Percentiles rank a stretch among this genome's conserved stretches.
Evolutionary conservation across 345 rosid genomes (phyloP).

Genomic region (Gossypium mustelinum): DNA sequence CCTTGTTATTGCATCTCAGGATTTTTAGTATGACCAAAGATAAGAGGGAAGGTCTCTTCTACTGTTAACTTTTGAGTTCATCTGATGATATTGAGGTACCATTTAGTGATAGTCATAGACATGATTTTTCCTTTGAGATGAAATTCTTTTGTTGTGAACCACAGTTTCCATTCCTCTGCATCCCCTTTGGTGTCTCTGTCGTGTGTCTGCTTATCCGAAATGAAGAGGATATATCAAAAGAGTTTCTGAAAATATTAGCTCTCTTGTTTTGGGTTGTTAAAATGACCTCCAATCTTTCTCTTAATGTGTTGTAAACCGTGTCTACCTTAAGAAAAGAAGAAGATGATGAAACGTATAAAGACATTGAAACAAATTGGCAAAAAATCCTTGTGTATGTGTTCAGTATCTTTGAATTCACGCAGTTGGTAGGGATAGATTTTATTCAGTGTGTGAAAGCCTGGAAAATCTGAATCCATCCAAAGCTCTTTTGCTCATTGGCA

Average conservation of each 20-base stretch:
- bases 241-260: background rate
- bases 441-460: background rate
- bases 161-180: background rate
- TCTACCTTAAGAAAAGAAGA: background rate
- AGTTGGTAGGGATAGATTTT: background rate
- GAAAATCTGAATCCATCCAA: background rate
- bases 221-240: background rate
- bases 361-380: background rate
- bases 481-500: background rate
- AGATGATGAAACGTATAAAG: background rate
- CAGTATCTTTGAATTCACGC: background rate
- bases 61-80: background rate
- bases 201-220: background rate
- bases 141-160: conserved; percentile 11
- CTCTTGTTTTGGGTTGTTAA: background rate
- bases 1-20: conserved; percentile 6
- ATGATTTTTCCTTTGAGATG: conserved; percentile 2
- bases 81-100: background rate
- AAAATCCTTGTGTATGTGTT: background rate
- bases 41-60: background rate
- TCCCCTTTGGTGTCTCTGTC: background rate
- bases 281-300: background rate
- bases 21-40: conserved; percentile 2
- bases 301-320: background rate
- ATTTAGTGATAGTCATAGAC: background rate